Base-by-base conservation (phyloP, 352 stramenopile genomes). In the Phytophthora crassamura region DNA sequence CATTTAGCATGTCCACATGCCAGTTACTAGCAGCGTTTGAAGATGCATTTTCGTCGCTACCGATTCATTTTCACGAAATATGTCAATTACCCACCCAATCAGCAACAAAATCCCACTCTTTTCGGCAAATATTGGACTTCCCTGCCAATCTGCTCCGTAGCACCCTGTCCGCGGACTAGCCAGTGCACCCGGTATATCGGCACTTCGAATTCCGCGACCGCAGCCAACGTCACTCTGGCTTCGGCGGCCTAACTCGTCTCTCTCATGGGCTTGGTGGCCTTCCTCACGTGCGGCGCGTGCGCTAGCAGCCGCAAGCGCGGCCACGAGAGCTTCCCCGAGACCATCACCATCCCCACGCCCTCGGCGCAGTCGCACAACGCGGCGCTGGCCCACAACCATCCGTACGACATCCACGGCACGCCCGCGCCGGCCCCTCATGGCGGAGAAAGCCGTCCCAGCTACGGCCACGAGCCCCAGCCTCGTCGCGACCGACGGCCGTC, bases 261-360 rank as follows among this genome's bases (percentile, higher is more conserved):
- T 28, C 30, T 12, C 18, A 78, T 67, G 59, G 65, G 69, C 40
- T 62, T 78, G 16, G 30, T 78, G 39, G 59, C 50, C 50, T 78
- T 78, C 60, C 39, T 78, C 54, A 74, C 69, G 46, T 78, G 69
- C 57, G 69, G 69, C 43, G 55, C 56, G 43, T 78, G 69, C 47
- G 46, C 59, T 5, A 72, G 69, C 25, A 58, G 62, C 20, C 65
- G 69, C 46, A 80, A 80, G 46, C 59, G 46, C 47, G 51, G 59
- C 14, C 56, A 69, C 25, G 56, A 69, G 22, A 74, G 46, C 52
- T 77, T 77, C 49, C 50, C 67, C 16, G 72, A 77, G 10, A 77
- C 68, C 41, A 80, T 80, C 51, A 80, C 72, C 20, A 74, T 77
- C 46, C 67, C 72, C 42, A 69, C 55, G 36, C 51, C 72, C 28